Base-by-base conservation (phyloP, 768 basidiomycete genomes). In the Termitomyces sp. region DNA sequence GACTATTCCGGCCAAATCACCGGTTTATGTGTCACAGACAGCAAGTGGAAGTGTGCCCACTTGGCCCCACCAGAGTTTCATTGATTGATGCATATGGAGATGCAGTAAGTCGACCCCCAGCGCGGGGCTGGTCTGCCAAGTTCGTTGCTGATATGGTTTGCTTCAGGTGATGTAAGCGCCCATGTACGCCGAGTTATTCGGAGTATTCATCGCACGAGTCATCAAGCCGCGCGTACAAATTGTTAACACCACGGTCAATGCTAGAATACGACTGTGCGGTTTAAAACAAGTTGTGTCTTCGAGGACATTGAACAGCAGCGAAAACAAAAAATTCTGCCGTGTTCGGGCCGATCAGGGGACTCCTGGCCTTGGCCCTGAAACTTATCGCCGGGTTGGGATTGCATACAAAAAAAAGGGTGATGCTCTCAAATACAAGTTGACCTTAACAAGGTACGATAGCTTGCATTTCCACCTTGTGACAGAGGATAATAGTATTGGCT, bases 21-120 rank as follows among this genome's bases (percentile, higher is more conserved):
- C 43, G 55, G 47, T n/a, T 57, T 44, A 58, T 51, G 57, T 60
- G 55, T 61, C 61, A 60, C 52, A 38, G 43, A 37, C 15, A 55
- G 17, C 53, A 55, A 50, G 54, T 50, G 51, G 40, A 40, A 57
- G 24, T 30, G 37, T 35, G 10, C 26, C 43, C 34, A 24, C 57
- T 53, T 28, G 45, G 51, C 58, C 54, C 61, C 58, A 59, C 44
- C 42, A 60, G 34, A 48, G 43, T 54, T 58, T 56, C 41, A 15
- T 38, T 49, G 55, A 62, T 63, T 63, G 65, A 64, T 62, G 10
- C 9, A 32, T 32, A 32, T 32, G 60, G 50, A 58, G 59, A 60
- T 64, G 60, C n/a, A n/a, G n/a, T 32, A 15, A 54, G 48, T 37
- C 48, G 60, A 42, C 53, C 57, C 51, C 60, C 58, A 58, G 60